These are phyloP conservation scores for Septoria linicola DNA, from an alignment of 2,329 filamentous ascomycete genomes.

Conservation along the genomic window DNA sequence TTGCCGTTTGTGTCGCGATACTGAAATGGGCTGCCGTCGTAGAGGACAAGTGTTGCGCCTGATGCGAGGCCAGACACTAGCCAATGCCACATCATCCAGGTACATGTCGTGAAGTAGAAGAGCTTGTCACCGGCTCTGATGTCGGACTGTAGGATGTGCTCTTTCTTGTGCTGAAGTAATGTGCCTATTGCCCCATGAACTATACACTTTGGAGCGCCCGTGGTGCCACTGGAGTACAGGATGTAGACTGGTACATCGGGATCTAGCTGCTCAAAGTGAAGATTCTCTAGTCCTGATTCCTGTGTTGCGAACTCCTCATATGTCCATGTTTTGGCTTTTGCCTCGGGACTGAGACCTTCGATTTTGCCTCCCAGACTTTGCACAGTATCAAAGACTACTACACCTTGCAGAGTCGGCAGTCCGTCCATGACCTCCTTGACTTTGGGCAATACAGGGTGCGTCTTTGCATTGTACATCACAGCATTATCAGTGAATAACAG, in stretches of 20 bases:
- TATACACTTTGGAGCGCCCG: slow-evolving; percentile 84
- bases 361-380: slow-evolving; percentile 42
- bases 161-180: slow-evolving; percentile 94
- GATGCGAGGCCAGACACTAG: slow-evolving; percentile 80
- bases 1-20: slow-evolving; percentile 45
- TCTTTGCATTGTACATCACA: slow-evolving; percentile 85
- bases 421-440: slow-evolving; percentile 70
- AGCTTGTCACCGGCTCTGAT: slow-evolving; percentile 70
- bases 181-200: slow-evolving; percentile 89
- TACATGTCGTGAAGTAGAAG: slow-evolving; percentile 92
- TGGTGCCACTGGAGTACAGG: slow-evolving; percentile 90
- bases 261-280: slow-evolving; percentile 69
- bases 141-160: slow-evolving; percentile 83
- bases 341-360: slow-evolving; percentile 21
- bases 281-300: slow-evolving; percentile 39
- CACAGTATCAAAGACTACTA: slow-evolving; percentile 72
- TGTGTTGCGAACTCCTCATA: slow-evolving; percentile 36
- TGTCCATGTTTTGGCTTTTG: slow-evolving; percentile 23
- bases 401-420: slow-evolving; percentile 65
- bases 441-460: slow-evolving; percentile 77
- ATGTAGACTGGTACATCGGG: slow-evolving; percentile 92
- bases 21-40: slow-evolving; percentile 86
- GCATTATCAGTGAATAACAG: slow-evolving; percentile 86
- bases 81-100: slow-evolving; percentile 99
- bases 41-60: slow-evolving; percentile 80